Evolutionary conservation across 305 asterid genomes (phyloP).

Genomic region (Plantago coronopus): DNA sequence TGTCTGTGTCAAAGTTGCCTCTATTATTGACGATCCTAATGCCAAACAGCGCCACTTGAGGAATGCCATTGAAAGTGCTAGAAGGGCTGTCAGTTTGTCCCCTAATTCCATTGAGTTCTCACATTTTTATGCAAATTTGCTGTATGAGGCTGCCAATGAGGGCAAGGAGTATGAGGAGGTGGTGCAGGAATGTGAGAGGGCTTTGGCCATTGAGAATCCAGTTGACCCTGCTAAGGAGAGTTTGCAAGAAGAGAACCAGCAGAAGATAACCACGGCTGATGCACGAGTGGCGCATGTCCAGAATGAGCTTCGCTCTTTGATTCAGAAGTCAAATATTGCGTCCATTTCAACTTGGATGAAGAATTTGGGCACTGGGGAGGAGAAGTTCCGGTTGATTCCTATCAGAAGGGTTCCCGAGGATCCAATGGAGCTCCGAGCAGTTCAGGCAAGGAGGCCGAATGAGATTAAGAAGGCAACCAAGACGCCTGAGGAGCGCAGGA

Average conservation of each 20-base stretch:
- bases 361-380: conserved; percentile 70
- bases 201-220: conserved; percentile 73
- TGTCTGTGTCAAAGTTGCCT: conserved; percentile 65
- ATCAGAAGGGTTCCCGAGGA: conserved; percentile 74
- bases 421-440: conserved; percentile 72
- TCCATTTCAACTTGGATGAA: conserved; percentile 87
- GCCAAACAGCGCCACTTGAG: conserved; percentile 64
- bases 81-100: conserved; percentile 49
- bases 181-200: conserved; percentile 80
- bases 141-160: conserved; percentile 75
- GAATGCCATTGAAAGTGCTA: conserved; percentile 79
- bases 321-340: conserved; percentile 73
- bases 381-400: conserved; percentile 78
- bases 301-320: conserved; percentile 57
- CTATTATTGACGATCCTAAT: conserved; percentile 61
- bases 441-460: conserved; percentile 67
- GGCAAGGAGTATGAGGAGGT: conserved; percentile 79
- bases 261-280: conserved; percentile 51
- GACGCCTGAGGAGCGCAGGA: conserved; percentile 85
- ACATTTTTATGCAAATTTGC: conserved; percentile 73
- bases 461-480: conserved; percentile 82
- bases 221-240: conserved; percentile 89
- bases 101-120: conserved; percentile 80
- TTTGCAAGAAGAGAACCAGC: conserved; percentile 77
- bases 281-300: conserved; percentile 61